Percentiles rank a stretch among this genome's conserved stretches.
These are phyloP conservation scores for Ceriops zippeliana DNA, from an alignment of 345 rosid species.

Conservation along the genomic window DNA sequence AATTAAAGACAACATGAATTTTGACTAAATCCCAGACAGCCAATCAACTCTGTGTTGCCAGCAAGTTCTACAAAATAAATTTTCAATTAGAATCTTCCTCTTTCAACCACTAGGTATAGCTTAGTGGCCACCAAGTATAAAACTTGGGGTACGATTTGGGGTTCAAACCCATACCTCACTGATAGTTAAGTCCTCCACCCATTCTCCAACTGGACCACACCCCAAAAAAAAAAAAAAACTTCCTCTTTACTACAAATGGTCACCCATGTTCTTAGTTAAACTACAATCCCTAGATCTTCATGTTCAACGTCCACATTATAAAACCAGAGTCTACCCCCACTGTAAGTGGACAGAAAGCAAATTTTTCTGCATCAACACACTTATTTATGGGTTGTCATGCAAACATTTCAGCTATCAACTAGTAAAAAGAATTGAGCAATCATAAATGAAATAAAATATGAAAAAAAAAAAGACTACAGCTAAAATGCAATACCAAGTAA, in stretches of 20 bases:
- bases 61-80: not conserved
- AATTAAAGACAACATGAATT: not conserved
- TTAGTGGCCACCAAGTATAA: too few relatives aligned
- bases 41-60: not conserved
- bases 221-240: too few relatives aligned
- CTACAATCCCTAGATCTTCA: not conserved
- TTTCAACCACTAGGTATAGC: too few relatives aligned
- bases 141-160: too few relatives aligned
- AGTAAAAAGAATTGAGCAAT: not conserved
- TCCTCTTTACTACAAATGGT: too few relatives aligned
- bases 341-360: not conserved
- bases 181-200: too few relatives aligned
- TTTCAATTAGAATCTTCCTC: too few relatives aligned
- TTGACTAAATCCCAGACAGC: not conserved
- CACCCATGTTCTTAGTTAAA: not conserved
- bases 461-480: not conserved
- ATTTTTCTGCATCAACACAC: not conserved
- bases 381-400: not conserved
- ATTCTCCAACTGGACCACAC: too few relatives aligned
- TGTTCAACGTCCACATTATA: not conserved
- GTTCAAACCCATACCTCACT: too few relatives aligned
- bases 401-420: not conserved
- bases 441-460: not conserved
- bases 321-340: not conserved
- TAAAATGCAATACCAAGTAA: not conserved